Evolutionary conservation across 2,329 filamentous ascomycete species (phyloP).

Genomic region (Nothopassalora personata): DNA sequence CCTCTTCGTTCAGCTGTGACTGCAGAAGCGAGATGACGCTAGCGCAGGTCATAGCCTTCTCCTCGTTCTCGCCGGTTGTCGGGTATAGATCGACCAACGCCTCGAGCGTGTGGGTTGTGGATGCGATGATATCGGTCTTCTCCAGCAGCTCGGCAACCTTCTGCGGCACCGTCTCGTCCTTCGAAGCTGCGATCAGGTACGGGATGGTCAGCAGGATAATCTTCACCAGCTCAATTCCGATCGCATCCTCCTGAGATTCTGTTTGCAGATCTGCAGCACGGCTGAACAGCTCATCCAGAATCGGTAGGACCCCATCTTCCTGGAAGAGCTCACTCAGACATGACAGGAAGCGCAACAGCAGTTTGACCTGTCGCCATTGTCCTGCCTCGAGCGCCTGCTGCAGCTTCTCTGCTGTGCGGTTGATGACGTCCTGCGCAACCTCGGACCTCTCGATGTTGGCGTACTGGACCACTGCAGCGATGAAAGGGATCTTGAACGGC

Average conservation of each 20-base stretch:
- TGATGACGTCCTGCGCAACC: slow-evolving; percentile 65
- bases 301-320: slow-evolving; percentile 76
- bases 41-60: slow-evolving; percentile 58
- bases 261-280: slow-evolving; percentile 91
- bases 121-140: slow-evolving; percentile 91
- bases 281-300: slow-evolving; percentile 85
- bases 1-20: slow-evolving; percentile 75
- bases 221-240: slow-evolving; percentile 83
- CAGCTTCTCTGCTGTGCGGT: slow-evolving; percentile 54
- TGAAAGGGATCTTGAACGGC: slow-evolving; percentile 94
- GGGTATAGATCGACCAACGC: slow-evolving; percentile 79
- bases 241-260: slow-evolving; percentile 82
- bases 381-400: slow-evolving; percentile 66
- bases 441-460: slow-evolving; percentile 74
- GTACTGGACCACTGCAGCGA: slow-evolving; percentile 75
- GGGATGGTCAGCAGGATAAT: slow-evolving; percentile 93
- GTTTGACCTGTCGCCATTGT: slow-evolving; percentile 86
- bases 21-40: slow-evolving; percentile 79
- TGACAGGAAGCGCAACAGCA: slow-evolving; percentile 82
- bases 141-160: slow-evolving; percentile 76
- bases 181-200: slow-evolving; percentile 71
- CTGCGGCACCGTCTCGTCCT: slow-evolving; percentile 61
- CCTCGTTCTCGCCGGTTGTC: slow-evolving; percentile 48
- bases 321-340: slow-evolving; percentile 75
- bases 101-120: slow-evolving; percentile 79